Percentiles rank a stretch among this genome's conserved stretches.
Conservation (phyloP, 164 flowering plant species). For the Magnolia changhungtana region DNA sequence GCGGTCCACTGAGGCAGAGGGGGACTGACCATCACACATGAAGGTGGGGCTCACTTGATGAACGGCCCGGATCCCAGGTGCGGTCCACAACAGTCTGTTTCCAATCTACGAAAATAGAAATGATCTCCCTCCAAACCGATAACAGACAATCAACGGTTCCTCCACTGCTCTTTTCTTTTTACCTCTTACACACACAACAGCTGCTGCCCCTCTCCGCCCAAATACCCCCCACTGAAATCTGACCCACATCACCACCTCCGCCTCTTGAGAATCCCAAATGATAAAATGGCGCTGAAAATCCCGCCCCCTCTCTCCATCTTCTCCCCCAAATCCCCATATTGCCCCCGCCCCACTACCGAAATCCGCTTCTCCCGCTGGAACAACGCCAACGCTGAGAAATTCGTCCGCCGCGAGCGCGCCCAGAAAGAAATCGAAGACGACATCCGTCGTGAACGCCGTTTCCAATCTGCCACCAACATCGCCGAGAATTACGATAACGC, state of each 20-base stretch:
- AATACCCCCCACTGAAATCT: too few species aligned
- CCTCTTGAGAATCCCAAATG: background rate
- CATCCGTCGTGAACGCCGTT: conserved; percentile 58
- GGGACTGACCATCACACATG: too few species aligned
- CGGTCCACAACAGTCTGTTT: background rate
- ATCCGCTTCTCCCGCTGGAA: conserved; percentile 84
- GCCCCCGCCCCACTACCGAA: conserved; percentile 39
- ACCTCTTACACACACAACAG: too few species aligned
- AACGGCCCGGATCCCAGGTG: too few species aligned
- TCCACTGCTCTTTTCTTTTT: background rate
- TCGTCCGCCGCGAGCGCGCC: conserved; percentile 39
- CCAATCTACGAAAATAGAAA: background rate
- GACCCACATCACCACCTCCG: too few species aligned
- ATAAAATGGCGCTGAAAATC: conserved; percentile 9
- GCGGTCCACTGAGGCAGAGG: too few species aligned
- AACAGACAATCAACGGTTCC: background rate
- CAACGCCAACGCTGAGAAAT: conserved; percentile 77
- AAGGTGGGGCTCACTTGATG: too few species aligned
- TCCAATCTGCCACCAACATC: conserved; percentile 50
- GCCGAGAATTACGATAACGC: conserved; percentile 21
- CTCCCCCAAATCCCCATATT: conserved; percentile 34
- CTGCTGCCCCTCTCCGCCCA: too few species aligned
- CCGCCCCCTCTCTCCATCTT: conserved; percentile 48
- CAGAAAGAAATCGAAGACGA: conserved; percentile 75
- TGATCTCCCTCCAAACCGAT: background rate